phyloP scores from a whole-genome alignment of 768 basidiomycete species.

The Pleurotus salmoneostramineus region DNA sequence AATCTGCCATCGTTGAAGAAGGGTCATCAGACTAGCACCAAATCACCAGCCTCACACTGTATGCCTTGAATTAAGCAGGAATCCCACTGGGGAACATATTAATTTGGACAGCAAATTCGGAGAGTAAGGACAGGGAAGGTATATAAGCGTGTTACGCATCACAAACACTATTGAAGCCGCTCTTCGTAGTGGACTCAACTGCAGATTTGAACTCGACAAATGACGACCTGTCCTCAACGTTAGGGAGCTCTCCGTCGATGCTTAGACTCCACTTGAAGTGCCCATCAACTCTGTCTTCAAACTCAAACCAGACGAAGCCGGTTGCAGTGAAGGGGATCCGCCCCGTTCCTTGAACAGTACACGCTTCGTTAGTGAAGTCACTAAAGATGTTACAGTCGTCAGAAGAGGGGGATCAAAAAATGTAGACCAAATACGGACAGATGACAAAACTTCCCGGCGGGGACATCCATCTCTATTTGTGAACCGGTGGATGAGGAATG shows the following conservation, averaged over 20 bases:
- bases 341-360: slow-evolving; percentile 9
- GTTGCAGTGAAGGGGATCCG: slow-evolving; percentile 11
- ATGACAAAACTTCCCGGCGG: slow-evolving; percentile 8
- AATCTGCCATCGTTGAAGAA: no score
- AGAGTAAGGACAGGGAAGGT: no score
- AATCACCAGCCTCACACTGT: no score
- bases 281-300: slow-evolving; percentile 8
- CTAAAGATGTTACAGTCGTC: no score
- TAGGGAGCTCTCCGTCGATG: slow-evolving; percentile 6
- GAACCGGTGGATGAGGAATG: neutral
- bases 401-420: no score
- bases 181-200: neutral
- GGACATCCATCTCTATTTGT: neutral
- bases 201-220: slow-evolving; percentile 7
- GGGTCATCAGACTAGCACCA: no score
- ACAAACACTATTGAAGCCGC: neutral
- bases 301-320: slow-evolving; percentile 15
- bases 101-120: no score
- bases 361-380: slow-evolving; percentile 9
- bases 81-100: no score
- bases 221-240: slow-evolving; percentile 10
- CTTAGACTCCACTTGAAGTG: slow-evolving; percentile 13
- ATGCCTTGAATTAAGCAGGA: no score
- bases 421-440: no score
- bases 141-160: neutral